Evolutionary conservation across 768 basidiomycete genomes (phyloP).

Genomic region (Leucosporidium creatinivorum): DNA sequence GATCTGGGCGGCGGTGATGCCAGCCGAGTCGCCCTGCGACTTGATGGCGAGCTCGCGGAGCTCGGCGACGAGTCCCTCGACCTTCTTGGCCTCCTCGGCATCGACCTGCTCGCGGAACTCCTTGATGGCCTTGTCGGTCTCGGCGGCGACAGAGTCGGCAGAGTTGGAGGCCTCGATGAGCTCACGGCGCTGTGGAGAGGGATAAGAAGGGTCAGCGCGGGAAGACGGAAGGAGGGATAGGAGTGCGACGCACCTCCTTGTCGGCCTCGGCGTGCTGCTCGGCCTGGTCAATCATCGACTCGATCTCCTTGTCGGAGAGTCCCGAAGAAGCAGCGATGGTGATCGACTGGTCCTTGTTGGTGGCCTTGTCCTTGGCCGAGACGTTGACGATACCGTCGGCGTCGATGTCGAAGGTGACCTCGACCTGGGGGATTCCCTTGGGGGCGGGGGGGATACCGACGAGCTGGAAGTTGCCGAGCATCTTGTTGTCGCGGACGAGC

Average conservation of each 20-base stretch:
- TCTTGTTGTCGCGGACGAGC: conserved; percentile 94
- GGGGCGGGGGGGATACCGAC: conserved; percentile 88
- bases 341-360: conserved; percentile 48
- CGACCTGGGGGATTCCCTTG: conserved; percentile 75
- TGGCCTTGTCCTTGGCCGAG: conserved; percentile 65
- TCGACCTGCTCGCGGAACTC: conserved; percentile 99
- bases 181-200: conserved; percentile 49
- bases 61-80: conserved; percentile 73
- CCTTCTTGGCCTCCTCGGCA: conserved; percentile 85
- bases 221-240: background rate
- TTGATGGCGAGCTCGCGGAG: conserved; percentile 81
- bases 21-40: conserved; percentile 77
- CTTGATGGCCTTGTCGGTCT: conserved; percentile 96
- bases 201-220: background rate
- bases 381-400: conserved; percentile 89
- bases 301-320: conserved; percentile 90
- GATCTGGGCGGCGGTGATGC: conserved; percentile 75
- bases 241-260: conserved; percentile 34
- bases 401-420: conserved; percentile 93
- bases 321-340: conserved; percentile 97
- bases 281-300: conserved; percentile 90
- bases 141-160: conserved; percentile 85
- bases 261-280: conserved; percentile 91
- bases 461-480: conserved; percentile 98
- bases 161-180: conserved; percentile 96